These are phyloP conservation scores for Ceratobasidium sp. DNA, from an alignment of 1,284 basidiomycete species.

Conservation along the genomic window DNA sequence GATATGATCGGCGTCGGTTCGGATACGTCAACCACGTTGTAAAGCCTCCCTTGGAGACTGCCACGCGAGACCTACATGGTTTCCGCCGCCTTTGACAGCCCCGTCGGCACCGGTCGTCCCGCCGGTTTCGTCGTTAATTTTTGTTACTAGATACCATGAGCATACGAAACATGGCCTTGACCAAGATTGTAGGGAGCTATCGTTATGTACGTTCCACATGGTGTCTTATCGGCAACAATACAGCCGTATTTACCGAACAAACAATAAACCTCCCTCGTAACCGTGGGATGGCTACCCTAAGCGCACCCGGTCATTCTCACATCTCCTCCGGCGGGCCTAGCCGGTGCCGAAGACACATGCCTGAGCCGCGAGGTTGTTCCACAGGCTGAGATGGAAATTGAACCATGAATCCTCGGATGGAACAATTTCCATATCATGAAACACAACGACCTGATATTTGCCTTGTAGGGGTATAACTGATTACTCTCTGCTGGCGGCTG, in stretches of 20 bases:
- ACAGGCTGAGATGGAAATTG: slow-evolving; percentile 25
- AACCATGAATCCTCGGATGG: slow-evolving; percentile 30
- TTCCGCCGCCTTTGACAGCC: slow-evolving; percentile 39
- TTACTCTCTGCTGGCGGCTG: not conserved
- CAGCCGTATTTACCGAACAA: slow-evolving; percentile 35
- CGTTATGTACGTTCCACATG: not conserved
- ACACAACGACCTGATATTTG: slow-evolving; percentile 14
- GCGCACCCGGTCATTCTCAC: slow-evolving; percentile 17
- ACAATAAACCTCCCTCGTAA: slow-evolving; percentile 29
- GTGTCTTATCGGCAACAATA: slow-evolving; percentile 20
- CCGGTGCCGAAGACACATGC: slow-evolving; percentile 37
- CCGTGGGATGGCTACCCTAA: slow-evolving; percentile 32
- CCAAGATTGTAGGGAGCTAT: not conserved
- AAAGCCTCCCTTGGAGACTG: slow-evolving; percentile 41
- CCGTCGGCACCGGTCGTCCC: slow-evolving; percentile 28
- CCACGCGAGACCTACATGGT: slow-evolving; percentile 34
- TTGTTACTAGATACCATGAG: not conserved
- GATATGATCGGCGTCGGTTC: slow-evolving; percentile 43
- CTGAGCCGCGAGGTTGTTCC: slow-evolving; percentile 14
- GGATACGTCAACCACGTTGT: slow-evolving; percentile 39
- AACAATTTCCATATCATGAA: slow-evolving; percentile 37
- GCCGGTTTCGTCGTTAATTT: not conserved
- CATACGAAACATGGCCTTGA: not conserved
- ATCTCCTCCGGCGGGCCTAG: slow-evolving; percentile 19
- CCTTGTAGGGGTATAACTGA: not conserved